phyloP scores from a whole-genome alignment of 805 yeast species.

The Brettanomyces bruxellensis region DNA sequence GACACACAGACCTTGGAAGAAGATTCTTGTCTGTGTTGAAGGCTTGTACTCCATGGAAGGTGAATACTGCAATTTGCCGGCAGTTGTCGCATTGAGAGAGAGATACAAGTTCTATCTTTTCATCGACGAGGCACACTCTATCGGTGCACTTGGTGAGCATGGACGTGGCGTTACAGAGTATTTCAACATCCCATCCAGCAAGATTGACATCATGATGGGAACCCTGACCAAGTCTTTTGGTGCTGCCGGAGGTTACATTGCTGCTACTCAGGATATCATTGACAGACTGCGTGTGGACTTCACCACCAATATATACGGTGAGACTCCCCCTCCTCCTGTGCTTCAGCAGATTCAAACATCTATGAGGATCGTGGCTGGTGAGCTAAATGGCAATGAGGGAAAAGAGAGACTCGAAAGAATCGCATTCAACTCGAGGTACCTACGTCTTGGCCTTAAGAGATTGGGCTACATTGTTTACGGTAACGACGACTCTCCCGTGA shows the following conservation, averaged over 20 bases:
- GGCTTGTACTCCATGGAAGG: conserved; percentile 94
- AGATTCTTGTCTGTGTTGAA: conserved; percentile 77
- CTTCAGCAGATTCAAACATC: conserved; percentile 81
- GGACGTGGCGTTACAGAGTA: conserved; percentile 96
- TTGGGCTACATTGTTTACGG: conserved; percentile 93
- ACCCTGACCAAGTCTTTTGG: conserved; percentile 97
- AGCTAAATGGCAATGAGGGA: conserved; percentile 88
- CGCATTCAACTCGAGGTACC: conserved; percentile 91
- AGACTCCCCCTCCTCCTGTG: conserved; percentile 86
- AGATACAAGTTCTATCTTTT: conserved; percentile 85
- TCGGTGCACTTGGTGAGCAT: conserved; percentile 94
- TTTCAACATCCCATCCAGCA: conserved; percentile 67
- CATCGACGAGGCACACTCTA: conserved; percentile 97
- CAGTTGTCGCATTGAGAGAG: conserved; percentile 58
- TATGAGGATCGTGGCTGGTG: conserved; percentile 69
- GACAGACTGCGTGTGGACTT: conserved; percentile 68
- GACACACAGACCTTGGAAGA: conserved; percentile 94
- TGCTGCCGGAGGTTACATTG: conserved; percentile 96
- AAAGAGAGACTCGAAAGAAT: conserved; percentile 82
- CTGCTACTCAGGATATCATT: conserved; percentile 62
- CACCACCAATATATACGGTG: conserved; percentile 70
- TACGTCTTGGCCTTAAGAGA: conserved; percentile 82
- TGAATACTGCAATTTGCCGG: conserved; percentile 75
- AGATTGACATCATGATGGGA: conserved; percentile 90
- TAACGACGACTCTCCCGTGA: conserved; percentile 92